Evolutionary conservation across 768 basidiomycete genomes (phyloP).

Genomic region (Lentinula raphanica): DNA sequence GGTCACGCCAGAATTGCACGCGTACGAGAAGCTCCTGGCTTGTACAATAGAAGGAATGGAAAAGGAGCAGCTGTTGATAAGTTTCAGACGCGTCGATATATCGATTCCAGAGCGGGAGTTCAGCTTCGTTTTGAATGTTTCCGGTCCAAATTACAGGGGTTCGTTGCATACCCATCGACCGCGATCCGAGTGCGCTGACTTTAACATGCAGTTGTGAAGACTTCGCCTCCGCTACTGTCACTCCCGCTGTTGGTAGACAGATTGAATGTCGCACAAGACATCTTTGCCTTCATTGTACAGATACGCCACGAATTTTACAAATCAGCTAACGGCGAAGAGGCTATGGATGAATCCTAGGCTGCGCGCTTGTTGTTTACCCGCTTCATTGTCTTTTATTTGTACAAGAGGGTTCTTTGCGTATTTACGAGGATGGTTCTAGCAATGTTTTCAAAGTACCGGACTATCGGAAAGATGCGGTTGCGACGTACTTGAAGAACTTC

Average conservation of each 20-base stretch:
- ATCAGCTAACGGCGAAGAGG: conserved; percentile 2
- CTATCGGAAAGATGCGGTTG: conserved; percentile 40
- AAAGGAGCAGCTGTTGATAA: conserved; percentile 64
- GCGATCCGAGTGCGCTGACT: neutral
- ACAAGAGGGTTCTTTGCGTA: conserved; percentile 15
- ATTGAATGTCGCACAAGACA: conserved; percentile 65
- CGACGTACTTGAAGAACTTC: conserved; percentile 27
- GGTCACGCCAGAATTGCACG: conserved; percentile 49
- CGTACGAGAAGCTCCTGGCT: conserved; percentile 51
- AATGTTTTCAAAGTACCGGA: conserved; percentile 35
- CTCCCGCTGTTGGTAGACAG: conserved; percentile 64
- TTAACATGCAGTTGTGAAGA: conserved; percentile 62
- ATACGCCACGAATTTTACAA: conserved; percentile 49
- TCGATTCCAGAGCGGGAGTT: conserved; percentile 57
- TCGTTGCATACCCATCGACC: conserved; percentile 12
- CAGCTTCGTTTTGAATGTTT: conserved; percentile 72
- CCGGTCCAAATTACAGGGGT: conserved; percentile 63
- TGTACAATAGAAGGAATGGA: conserved; percentile 78
- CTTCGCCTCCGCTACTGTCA: conserved; percentile 62
- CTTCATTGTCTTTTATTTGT: neutral
- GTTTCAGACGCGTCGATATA: conserved; percentile 64
- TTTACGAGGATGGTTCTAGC: conserved; percentile 16
- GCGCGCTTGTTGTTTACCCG: no score
- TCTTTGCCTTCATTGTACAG: conserved; percentile 66
- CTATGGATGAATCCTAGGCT: neutral